Evolutionary conservation across 495 filamentous ascomycete genomes (phyloP), one percentile per base, ranked within the genome.

Genomic region (Lophium mytilinum): DNA sequence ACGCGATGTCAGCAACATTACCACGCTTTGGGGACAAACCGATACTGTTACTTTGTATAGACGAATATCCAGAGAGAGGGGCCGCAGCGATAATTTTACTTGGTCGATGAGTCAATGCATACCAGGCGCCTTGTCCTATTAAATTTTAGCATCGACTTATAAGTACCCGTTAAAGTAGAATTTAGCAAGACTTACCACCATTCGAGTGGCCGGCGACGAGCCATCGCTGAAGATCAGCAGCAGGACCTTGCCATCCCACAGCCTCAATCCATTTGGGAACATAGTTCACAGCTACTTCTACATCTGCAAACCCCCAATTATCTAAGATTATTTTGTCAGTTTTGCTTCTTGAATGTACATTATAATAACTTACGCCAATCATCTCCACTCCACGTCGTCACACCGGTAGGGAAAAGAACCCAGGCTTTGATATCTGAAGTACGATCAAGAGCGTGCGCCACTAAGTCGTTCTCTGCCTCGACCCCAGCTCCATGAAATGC

Each of bases 301-400:
- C 72, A 68, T 84, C 81, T 18, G 76, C 69, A 60, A 77, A 74
- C 0, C 81, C 81, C 80, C 81, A 84, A 5, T 61, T 69, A 58
- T 80, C 78, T 81, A 53, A 17, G 21, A 49, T 18, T 21, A 53
- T 19, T 15, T 21, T 14, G 46, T 68, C 19, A 71, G 63, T 19
- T 37, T 36, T 37, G 33, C 12, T 10, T 41, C 48, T 14, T 21
- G 17, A 53, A 5, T 15, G 24, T 4, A 10, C 33, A 11, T 21
- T 8, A 30, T 14, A 9, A 35, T 43, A 19, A 59, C 76, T 69
- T 71, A 78, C 78, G 81, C 81, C 81, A 84, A 63, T 84, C 82
- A 66, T 84, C 81, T 37, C 77, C 76, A 61, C 78, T 80, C 81
- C 82, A 84, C 14, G 80, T 69, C 19, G 80, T 84, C 17, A 78